Conservation (phyloP, 768 basidiomycete species). For the Russula vinacea region DNA sequence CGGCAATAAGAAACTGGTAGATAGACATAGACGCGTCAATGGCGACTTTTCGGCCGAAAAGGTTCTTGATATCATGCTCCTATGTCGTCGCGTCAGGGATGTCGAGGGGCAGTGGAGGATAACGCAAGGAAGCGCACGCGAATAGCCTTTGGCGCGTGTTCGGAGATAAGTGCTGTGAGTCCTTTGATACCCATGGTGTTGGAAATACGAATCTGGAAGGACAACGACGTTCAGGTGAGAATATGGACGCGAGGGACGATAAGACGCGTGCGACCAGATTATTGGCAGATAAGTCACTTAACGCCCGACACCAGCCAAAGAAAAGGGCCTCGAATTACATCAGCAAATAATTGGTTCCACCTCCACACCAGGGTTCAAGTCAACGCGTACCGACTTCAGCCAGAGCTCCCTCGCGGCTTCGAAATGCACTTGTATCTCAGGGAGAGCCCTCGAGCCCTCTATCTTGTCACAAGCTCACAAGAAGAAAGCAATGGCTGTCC, state of each 20-base stretch:
- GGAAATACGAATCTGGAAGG: neutral
- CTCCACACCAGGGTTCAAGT: neutral
- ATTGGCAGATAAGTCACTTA: too few species aligned
- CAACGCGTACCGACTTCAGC: neutral
- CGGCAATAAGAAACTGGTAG: conserved; percentile 97
- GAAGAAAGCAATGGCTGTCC: conserved; percentile 64
- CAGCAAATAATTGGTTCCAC: conserved; percentile 6
- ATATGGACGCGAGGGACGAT: neutral
- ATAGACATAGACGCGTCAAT: conserved; percentile 98
- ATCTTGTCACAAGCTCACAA: conserved; percentile 66
- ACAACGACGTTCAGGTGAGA: neutral
- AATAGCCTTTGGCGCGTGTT: conserved; percentile 86
- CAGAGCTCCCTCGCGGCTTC: neutral
- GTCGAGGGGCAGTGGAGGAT: neutral
- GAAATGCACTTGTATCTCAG: conserved; percentile 75
- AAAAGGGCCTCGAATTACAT: neutral
- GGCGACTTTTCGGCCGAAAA: conserved; percentile 97
- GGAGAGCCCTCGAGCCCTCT: conserved; percentile 65
- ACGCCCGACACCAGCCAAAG: too few species aligned
- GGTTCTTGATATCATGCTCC: conserved; percentile 94
- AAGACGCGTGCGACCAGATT: neutral
- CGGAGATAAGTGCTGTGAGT: conserved; percentile 81
- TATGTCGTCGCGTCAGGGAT: conserved; percentile 33
- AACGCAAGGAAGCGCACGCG: conserved; percentile 35
- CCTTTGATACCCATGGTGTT: conserved; percentile 88